Evolutionary conservation across 1,139 yeast genomes (phyloP), one percentile per base, ranked within the genome.

Genomic region (Geotrichum cucujoidarum): DNA sequence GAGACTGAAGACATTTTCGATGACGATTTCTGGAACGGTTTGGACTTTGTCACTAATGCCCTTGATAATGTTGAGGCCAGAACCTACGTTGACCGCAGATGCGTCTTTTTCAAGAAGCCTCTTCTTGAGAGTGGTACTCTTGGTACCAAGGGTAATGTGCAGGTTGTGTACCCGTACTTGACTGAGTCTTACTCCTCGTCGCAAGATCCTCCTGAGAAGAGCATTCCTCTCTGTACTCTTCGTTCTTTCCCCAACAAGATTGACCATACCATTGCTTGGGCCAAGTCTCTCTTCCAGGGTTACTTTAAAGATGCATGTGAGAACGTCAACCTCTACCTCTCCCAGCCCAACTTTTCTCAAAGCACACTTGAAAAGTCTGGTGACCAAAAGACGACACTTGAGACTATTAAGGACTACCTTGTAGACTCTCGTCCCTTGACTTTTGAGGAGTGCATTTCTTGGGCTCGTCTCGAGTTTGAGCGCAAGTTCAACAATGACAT

Each of bases 211-310:
- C 98, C 99, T 42, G 99, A 92, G 71, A 89, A 89, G 70, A 81
- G 95, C 3, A 90, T 92, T 62, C 99, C 99, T 32, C 76, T 92
- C 63, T 92, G 99, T 76, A 92, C 99, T 7, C 76, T 92, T 63
- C 81, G 97, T 69, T 86, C 95, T 6, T 92, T 92, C 81, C 99
- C 99, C 50, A 88, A 89, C 68, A 92, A 90, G 69, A 92, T 92
- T 61, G 99, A 92, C 64, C 99, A 92, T 64, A 94, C 99, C 1
- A 92, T 92, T 70, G 97, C 98, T 13, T 92, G 99, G 99, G 95
- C 97, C 21, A 92, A 94, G 71, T 82, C 90, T 20, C 75, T 89
- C 61, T 92, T 92, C 76, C 95, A 86, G 73, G 96, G 94, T n/a
- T 87, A 81, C 64, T 92, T 92, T 67, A 76, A 81, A 36, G 96